These are phyloP conservation scores for Arthrobotrys sinensis DNA, from an alignment of 2,329 filamentous ascomycete species.

Conservation along the genomic window DNA sequence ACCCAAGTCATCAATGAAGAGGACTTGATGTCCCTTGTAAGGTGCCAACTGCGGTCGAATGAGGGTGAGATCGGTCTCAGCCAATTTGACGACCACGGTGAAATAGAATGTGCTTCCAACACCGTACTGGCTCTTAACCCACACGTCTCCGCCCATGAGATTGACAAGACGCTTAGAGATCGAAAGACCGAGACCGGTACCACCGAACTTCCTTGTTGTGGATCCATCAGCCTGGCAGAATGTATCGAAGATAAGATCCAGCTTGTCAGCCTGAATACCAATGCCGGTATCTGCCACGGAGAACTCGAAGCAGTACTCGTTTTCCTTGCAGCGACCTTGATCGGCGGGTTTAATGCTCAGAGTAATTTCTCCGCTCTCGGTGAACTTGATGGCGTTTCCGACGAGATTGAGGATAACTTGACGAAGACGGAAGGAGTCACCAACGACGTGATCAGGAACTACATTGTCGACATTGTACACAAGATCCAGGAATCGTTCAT, in stretches of 20 bases:
- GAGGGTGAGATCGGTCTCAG: conserved; percentile 81
- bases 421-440: conserved; percentile 93
- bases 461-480: conserved; percentile 94
- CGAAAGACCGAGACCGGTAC: conserved; percentile 91
- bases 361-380: conserved; percentile 95
- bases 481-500: conserved; percentile 92
- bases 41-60: conserved; percentile 88
- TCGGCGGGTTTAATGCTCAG: conserved; percentile 85
- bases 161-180: conserved; percentile 96
- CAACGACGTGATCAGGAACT: conserved; percentile 94
- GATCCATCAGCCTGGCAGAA: conserved; percentile 99
- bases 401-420: conserved; percentile 98
- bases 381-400: conserved; percentile 99
- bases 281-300: conserved; percentile 96
- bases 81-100: conserved; percentile 90
- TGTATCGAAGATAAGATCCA: conserved; percentile 97
- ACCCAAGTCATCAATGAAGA: conserved; percentile 92
- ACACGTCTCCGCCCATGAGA: conserved; percentile 95
- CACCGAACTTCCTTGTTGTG: conserved; percentile 91
- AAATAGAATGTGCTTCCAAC: conserved; percentile 97
- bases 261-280: conserved; percentile 93
- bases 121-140: conserved; percentile 93
- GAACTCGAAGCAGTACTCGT: conserved; percentile 95
- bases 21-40: conserved; percentile 92
- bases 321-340: conserved; percentile 76